Base-by-base conservation (phyloP, 345 rosid species). In the Kernera saxatilis region DNA sequence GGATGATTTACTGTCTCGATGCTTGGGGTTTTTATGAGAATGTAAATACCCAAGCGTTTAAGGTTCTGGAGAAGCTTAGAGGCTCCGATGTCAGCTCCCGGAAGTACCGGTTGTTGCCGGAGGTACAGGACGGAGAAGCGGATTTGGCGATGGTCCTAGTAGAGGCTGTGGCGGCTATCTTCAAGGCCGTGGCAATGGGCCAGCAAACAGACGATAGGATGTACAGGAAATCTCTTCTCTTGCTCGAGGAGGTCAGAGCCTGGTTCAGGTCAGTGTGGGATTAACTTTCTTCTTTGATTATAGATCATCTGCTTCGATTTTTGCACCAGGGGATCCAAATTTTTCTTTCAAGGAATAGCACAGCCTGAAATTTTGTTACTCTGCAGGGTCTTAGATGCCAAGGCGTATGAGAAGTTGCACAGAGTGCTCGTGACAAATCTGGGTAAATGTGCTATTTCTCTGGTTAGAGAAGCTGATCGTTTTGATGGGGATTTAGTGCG, bases 241-340 rank as follows among this genome's bases (percentile, higher is more conserved):
- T 94, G 79, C 81, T 88, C 9, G 82, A 80, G 44, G 95, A 91
- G 81, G 93, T 83, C 21, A 69, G 66, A 50, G 86, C 64, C 10
- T 94, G 99, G 93, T 82, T 83, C 78, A 70, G 89, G 98, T 93
- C 17, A 62, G 80, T 72, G 46, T 55, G 18, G 26, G 66, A 11
- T n/a, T 35, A 52, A 10, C 22, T 59, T 55, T 44, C 45, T 55
- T 56, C 43, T 35, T 35, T 41, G 49, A 29, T 48, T 48, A 8
- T 29, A 49, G 29, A 50, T 23, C 13, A 58, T 9, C 64, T 69
- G 80, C 66, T 51, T 65, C 37, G 8, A 44, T 5, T 51, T 63
- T 39, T 45, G 35, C 35, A 61, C 35, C 14, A 2, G 61, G 17
- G 30, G 44, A 63, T 51, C 17, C 29, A 44, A 15, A 46, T 27